Percentiles rank a stretch among this genome's conserved stretches.
Evolutionary conservation across 805 yeast genomes (phyloP).

Genomic region (Candida peoriensis): DNA sequence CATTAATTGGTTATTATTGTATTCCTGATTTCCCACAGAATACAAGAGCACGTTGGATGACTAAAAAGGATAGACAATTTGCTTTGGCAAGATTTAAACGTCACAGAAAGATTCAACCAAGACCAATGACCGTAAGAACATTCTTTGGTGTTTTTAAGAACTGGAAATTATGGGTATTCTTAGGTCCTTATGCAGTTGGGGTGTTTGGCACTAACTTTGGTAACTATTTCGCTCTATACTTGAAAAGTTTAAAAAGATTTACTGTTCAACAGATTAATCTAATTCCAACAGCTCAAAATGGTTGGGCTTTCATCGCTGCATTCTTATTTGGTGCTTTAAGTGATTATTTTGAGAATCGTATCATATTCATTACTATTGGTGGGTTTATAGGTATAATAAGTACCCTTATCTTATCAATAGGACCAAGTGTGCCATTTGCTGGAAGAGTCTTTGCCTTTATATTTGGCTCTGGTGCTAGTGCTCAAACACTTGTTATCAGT

Average conservation of each 20-base stretch:
- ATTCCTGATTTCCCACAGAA: conserved; percentile 33
- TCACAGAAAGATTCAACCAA: conserved; percentile 38
- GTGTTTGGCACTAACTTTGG: background rate
- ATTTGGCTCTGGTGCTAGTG: conserved; percentile 2
- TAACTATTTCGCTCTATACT: conserved; percentile 2
- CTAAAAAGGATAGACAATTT: conserved; percentile 9
- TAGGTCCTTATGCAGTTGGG: conserved; percentile 2
- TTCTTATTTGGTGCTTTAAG: conserved; percentile 1
- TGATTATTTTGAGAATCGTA: conserved; percentile 1
- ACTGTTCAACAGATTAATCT: conserved; percentile 4
- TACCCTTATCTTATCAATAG: conserved; percentile 2
- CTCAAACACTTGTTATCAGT: conserved; percentile 4
- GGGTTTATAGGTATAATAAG: background rate
- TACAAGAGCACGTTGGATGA: conserved; percentile 8
- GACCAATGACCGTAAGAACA: conserved; percentile 43
- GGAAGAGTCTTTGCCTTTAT: conserved; percentile 3
- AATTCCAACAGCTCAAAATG: conserved; percentile 7
- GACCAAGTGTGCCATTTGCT: conserved; percentile 5
- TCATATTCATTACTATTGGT: background rate
- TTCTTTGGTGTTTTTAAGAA: conserved; percentile 37
- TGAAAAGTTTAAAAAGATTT: conserved; percentile 1
- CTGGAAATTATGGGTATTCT: conserved; percentile 33
- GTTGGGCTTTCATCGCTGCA: conserved; percentile 1
- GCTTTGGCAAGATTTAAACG: conserved; percentile 34
- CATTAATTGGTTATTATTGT: conserved; percentile 3